Conservation (phyloP, 257 asterid species). For the Salvia miltiorrhiza region DNA sequence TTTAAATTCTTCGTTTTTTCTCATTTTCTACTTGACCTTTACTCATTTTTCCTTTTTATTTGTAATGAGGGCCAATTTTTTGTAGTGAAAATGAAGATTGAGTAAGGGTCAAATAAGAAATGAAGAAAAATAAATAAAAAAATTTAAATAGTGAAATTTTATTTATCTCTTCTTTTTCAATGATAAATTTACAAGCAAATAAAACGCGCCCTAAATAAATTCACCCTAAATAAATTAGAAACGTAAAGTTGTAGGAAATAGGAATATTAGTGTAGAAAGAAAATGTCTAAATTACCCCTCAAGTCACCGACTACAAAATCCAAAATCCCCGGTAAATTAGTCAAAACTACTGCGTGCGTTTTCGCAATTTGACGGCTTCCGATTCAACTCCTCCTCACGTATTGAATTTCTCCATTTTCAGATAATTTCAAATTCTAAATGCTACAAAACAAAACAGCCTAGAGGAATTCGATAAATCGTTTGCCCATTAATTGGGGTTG, state of each 20-base stretch:
- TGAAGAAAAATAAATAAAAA: too few relatives aligned
- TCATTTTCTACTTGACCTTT: too few relatives aligned
- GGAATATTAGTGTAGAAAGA: background rate
- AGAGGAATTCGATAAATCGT: background rate
- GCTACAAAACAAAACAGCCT: background rate
- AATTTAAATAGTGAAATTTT: too few relatives aligned
- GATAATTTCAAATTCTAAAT: slow-evolving; percentile 3
- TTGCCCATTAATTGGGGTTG: slow-evolving; percentile 16
- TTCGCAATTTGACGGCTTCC: slow-evolving; percentile 17
- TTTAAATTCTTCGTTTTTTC: too few relatives aligned
- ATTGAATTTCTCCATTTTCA: background rate
- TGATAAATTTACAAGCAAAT: too few relatives aligned
- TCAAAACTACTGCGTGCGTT: background rate
- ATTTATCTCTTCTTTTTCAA: too few relatives aligned
- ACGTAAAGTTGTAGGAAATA: background rate
- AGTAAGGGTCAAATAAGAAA: too few relatives aligned
- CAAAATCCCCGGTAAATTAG: background rate
- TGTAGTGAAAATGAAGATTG: too few relatives aligned
- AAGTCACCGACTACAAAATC: background rate
- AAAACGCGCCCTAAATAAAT: too few relatives aligned
- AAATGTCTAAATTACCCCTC: slow-evolving; percentile 16
- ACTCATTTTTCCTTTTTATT: too few relatives aligned
- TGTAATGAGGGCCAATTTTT: too few relatives aligned
- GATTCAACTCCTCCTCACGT: slow-evolving; percentile 10
- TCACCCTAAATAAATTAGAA: too few relatives aligned